A percentile compares a stretch with the other conserved stretches of the same genome.
Conservation (phyloP, 139 green algal species). For the Coelastrella sp. region DNA sequence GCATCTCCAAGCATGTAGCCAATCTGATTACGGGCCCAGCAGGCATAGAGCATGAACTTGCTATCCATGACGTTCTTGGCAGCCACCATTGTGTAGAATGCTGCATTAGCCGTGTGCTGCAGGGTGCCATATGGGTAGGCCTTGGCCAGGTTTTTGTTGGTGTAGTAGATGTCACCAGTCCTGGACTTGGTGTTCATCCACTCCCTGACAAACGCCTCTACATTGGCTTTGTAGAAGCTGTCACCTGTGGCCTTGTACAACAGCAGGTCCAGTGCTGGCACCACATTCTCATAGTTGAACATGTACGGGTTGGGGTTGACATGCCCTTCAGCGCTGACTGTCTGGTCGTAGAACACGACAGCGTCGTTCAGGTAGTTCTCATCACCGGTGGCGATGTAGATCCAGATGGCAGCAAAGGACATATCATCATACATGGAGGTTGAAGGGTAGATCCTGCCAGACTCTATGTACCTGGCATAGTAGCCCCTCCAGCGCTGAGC, state of each 20-base stretch:
- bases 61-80: slow-evolving; percentile 46
- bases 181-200: slow-evolving; percentile 53
- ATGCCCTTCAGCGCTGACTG: slow-evolving; percentile 38
- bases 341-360: slow-evolving; percentile 48
- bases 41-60: slow-evolving; percentile 55
- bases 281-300: slow-evolving; percentile 57
- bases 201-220: slow-evolving; percentile 42
- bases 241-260: slow-evolving; percentile 38
- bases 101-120: slow-evolving; percentile 53
- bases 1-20: slow-evolving; percentile 55
- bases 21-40: slow-evolving; percentile 54
- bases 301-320: slow-evolving; percentile 55
- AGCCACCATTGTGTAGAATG: slow-evolving; percentile 47
- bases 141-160: slow-evolving; percentile 49
- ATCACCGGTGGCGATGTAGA: slow-evolving; percentile 50
- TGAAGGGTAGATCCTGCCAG: slow-evolving; percentile 48
- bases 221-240: slow-evolving; percentile 44
- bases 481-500: slow-evolving; percentile 46
- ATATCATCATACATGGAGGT: slow-evolving; percentile 49
- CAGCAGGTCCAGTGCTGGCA: slow-evolving; percentile 50
- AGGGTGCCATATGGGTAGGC: slow-evolving; percentile 49
- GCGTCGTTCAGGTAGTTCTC: slow-evolving; percentile 58
- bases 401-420: slow-evolving; percentile 52
- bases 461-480: slow-evolving; percentile 49
- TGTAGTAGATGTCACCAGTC: slow-evolving; percentile 53